Conservation (phyloP, 129 eudicot genomes). For the Erigeron canadensis region DNA sequence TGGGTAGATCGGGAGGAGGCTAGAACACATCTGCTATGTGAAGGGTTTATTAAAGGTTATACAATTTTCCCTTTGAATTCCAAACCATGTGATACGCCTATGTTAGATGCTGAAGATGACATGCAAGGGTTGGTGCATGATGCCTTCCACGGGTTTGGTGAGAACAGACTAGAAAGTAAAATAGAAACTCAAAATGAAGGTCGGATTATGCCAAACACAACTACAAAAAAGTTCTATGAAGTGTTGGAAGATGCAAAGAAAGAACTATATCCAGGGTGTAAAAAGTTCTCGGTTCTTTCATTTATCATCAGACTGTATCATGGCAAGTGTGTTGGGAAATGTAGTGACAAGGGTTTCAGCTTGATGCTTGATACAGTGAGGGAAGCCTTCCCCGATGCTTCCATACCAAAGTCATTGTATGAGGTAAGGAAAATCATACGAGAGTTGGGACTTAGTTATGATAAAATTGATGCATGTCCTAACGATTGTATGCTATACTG, state of each 20-base stretch:
- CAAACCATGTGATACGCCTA: neutral
- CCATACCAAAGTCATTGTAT: neutral
- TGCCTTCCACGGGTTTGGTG: neutral
- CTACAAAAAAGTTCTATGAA: conserved; percentile 11
- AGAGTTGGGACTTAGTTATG: neutral
- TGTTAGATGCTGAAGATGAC: neutral
- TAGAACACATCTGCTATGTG: neutral
- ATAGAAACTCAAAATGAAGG: neutral
- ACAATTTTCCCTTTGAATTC: neutral
- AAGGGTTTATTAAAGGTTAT: conserved; percentile 4
- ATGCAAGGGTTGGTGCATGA: conserved; percentile 15
- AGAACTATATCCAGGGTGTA: conserved; percentile 33
- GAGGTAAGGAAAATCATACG: neutral
- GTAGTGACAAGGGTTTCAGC: conserved; percentile 1
- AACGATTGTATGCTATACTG: conserved; percentile 3
- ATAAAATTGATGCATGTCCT: conserved; percentile 1
- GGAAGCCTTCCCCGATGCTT: neutral
- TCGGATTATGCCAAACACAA: neutral
- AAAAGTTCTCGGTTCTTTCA: conserved; percentile 11
- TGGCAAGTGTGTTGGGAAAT: conserved; percentile 4
- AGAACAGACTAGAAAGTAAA: neutral
- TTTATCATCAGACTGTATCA: conserved; percentile 10
- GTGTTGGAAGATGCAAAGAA: conserved; percentile 21
- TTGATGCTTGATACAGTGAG: neutral
- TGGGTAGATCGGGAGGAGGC: neutral